Conservation (phyloP, 73 alveolate genomes). For the Durusdinium trenchii region DNA sequence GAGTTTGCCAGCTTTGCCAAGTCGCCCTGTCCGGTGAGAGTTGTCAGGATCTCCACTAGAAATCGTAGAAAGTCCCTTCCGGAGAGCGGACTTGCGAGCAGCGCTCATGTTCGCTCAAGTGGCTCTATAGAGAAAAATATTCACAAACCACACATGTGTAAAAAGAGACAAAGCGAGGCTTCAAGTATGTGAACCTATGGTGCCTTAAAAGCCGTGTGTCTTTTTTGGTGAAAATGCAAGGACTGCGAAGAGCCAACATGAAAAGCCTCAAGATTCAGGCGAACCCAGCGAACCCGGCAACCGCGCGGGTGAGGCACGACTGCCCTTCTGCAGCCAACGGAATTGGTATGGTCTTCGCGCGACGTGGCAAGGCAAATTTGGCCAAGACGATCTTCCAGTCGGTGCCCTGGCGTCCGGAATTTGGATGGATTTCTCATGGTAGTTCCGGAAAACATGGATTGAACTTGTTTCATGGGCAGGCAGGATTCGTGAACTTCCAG, state of each 20-base stretch:
- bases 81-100: too few species aligned
- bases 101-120: too few species aligned
- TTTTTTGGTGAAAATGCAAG: not conserved
- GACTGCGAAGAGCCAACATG: not conserved
- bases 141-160: too few species aligned
- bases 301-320: not conserved
- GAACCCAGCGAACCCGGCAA: not conserved
- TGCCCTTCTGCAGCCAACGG: conserved; percentile 38
- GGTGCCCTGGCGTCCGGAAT: not conserved
- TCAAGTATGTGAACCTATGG: not conserved
- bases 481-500: not conserved
- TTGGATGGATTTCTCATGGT: not conserved
- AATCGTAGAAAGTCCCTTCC: too few species aligned
- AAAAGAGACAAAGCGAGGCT: not conserved
- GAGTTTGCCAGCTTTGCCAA: too few species aligned
- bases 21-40: too few species aligned
- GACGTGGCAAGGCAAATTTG: conserved; percentile 26
- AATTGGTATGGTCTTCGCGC: conserved; percentile 59
- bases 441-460: not conserved
- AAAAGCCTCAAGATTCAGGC: not conserved
- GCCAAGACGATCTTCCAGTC: not conserved
- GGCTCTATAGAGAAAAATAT: too few species aligned
- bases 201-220: not conserved
- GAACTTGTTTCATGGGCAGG: not conserved
- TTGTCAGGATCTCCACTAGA: too few species aligned